These are phyloP conservation scores for Monosporascus sp. DNA, from an alignment of 2,329 filamentous ascomycete genomes.

Conservation along the genomic window DNA sequence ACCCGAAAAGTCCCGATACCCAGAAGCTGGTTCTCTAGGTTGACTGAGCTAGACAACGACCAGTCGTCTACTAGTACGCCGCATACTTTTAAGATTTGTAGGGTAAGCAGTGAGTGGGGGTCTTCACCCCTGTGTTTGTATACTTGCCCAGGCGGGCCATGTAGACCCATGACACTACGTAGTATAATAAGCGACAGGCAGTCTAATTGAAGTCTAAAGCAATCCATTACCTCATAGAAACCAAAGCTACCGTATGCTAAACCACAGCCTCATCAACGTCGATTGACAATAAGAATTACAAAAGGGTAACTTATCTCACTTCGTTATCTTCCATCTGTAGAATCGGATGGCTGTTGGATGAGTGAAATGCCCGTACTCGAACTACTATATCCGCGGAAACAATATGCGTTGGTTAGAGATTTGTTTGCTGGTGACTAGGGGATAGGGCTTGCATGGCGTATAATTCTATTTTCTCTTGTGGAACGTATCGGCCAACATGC, in stretches of 20 bases:
- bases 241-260: background rate
- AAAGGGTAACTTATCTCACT: background rate
- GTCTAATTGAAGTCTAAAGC: background rate
- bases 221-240: slow-evolving; percentile 2
- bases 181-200: background rate
- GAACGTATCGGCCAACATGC: too few species aligned
- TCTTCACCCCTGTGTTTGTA: background rate
- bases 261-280: background rate
- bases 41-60: background rate
- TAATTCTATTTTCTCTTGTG: too few species aligned
- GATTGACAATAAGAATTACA: background rate
- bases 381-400: too few species aligned
- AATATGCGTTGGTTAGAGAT: too few species aligned
- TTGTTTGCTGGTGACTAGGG: too few species aligned
- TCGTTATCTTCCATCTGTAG: background rate
- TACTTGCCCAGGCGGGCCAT: too few species aligned
- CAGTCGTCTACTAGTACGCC: background rate
- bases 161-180: background rate
- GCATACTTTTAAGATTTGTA: background rate
- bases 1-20: background rate
- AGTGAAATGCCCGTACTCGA: too few species aligned
- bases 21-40: background rate
- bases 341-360: background rate
- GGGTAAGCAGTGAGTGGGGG: background rate
- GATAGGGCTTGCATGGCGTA: too few species aligned